Evolutionary conservation across 768 basidiomycete genomes (phyloP).

Genomic region (Polyporus arcularius): DNA sequence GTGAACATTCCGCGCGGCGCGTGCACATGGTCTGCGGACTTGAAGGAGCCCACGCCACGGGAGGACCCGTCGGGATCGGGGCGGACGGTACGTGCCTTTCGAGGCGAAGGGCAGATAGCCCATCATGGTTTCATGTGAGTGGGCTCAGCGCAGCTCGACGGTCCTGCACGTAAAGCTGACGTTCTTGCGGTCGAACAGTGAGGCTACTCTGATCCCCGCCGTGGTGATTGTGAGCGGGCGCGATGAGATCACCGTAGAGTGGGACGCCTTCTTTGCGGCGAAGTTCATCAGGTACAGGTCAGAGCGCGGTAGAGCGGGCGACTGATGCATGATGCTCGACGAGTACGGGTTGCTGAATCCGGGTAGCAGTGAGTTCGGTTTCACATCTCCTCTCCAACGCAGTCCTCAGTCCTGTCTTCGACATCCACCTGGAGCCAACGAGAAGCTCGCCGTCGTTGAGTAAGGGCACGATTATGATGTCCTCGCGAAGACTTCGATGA

Average conservation of each 20-base stretch:
- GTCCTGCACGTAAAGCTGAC: not conserved
- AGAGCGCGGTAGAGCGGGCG: not conserved
- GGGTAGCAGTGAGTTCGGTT: too few species aligned
- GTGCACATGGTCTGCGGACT: conserved; percentile 17
- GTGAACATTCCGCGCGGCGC: conserved; percentile 25
- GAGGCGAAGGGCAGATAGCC: conserved; percentile 4
- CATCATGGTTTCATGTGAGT: conserved; percentile 10
- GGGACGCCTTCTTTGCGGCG: not conserved
- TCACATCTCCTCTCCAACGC: too few species aligned
- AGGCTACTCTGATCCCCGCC: not conserved
- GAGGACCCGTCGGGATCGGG: not conserved
- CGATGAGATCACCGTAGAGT: conserved; percentile 9
- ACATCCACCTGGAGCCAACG: too few species aligned
- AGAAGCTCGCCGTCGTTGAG: too few species aligned
- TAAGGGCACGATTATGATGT: too few species aligned
- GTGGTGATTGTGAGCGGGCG: conserved; percentile 1
- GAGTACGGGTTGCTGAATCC: not conserved
- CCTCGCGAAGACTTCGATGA: too few species aligned
- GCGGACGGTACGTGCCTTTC: not conserved
- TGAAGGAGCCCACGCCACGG: not conserved
- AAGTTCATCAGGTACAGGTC: conserved; percentile 11
- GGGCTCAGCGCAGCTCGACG: not conserved
- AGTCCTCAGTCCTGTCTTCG: too few species aligned
- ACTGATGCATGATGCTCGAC: not conserved
- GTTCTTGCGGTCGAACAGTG: not conserved